phyloP scores from a whole-genome alignment of 192 early-diverging fungal species.

The Dissophora ornata region DNA sequence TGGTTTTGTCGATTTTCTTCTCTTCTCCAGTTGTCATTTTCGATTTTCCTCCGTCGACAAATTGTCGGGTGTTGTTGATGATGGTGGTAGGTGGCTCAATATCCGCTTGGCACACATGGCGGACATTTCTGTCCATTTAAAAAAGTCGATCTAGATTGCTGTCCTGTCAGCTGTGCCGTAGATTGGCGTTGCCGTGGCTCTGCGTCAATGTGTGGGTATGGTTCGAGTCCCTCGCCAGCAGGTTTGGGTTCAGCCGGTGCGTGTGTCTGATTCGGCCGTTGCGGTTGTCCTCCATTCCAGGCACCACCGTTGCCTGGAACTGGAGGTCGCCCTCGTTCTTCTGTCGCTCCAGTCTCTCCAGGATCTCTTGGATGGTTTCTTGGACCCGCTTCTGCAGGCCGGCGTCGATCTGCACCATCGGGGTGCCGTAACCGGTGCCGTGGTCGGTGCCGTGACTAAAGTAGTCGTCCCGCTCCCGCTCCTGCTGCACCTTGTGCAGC shows the following conservation, averaged over 20 bases:
- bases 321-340: slow-evolving; percentile 6
- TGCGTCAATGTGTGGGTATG: not conserved
- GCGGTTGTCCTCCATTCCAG: slow-evolving; percentile 20
- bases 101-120: too few relatives aligned
- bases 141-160: too few relatives aligned
- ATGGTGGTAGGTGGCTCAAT: too few relatives aligned
- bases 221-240: not conserved
- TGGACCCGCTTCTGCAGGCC: slow-evolving; percentile 21
- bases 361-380: slow-evolving; percentile 20
- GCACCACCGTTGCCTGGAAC: not conserved
- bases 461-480: not conserved
- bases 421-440: not conserved
- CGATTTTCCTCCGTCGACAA: not conserved
- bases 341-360: slow-evolving; percentile 17
- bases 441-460: not conserved
- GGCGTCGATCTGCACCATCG: not conserved
- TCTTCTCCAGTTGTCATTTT: too few relatives aligned
- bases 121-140: too few relatives aligned
- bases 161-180: slow-evolving; percentile 23
- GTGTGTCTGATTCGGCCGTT: slow-evolving; percentile 8
- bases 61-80: too few relatives aligned
- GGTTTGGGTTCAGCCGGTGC: slow-evolving; percentile 4
- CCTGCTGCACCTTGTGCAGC: slow-evolving; percentile 4
- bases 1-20: too few relatives aligned
- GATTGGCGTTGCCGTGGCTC: slow-evolving; percentile 32